A percentile compares a stretch with the other conserved stretches of the same genome.
These are phyloP conservation scores for Cyclocybe cylindracea DNA, from an alignment of 768 basidiomycete genomes.

Conservation along the genomic window DNA sequence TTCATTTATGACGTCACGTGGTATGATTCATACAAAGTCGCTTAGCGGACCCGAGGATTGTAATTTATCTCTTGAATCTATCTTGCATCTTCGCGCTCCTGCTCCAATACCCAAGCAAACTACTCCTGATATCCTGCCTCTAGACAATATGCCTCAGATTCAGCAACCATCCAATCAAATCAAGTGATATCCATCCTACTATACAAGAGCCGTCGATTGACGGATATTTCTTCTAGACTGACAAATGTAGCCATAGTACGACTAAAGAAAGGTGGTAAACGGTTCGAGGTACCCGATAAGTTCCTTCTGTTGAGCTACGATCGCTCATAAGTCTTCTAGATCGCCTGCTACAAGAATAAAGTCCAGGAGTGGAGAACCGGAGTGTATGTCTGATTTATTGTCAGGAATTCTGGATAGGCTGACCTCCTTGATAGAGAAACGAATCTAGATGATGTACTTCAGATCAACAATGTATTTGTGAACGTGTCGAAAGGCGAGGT, in stretches of 20 bases:
- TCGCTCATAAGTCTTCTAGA: slow-evolving; percentile 38
- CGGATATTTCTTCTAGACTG: slow-evolving; percentile 50
- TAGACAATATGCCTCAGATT: slow-evolving; percentile 50
- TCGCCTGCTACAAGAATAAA: slow-evolving; percentile 99
- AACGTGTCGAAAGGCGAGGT: slow-evolving; percentile 97
- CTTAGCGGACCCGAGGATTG: slow-evolving; percentile 6
- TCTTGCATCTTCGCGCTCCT: background rate
- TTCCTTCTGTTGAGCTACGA: background rate
- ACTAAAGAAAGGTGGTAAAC: slow-evolving; percentile 95
- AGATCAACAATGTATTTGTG: slow-evolving; percentile 93
- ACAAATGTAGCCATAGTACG: slow-evolving; percentile 98
- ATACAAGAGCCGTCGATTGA: slow-evolving; percentile 6
- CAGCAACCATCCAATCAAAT: slow-evolving; percentile 90
- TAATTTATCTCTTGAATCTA: background rate
- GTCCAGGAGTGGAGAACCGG: slow-evolving; percentile 96
- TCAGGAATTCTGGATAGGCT: background rate
- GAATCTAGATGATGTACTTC: slow-evolving; percentile 91
- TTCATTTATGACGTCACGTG: slow-evolving; percentile 22
- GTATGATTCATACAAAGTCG: slow-evolving; percentile 4
- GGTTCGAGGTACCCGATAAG: slow-evolving; percentile 75
- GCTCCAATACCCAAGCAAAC: background rate
- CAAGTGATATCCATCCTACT: slow-evolving; percentile 48
- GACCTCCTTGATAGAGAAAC: slow-evolving; percentile 62
- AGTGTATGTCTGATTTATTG: slow-evolving; percentile 55
- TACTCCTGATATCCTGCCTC: background rate